Conservation (phyloP, 1,139 yeast species). For the Suhomyces terraborum region DNA sequence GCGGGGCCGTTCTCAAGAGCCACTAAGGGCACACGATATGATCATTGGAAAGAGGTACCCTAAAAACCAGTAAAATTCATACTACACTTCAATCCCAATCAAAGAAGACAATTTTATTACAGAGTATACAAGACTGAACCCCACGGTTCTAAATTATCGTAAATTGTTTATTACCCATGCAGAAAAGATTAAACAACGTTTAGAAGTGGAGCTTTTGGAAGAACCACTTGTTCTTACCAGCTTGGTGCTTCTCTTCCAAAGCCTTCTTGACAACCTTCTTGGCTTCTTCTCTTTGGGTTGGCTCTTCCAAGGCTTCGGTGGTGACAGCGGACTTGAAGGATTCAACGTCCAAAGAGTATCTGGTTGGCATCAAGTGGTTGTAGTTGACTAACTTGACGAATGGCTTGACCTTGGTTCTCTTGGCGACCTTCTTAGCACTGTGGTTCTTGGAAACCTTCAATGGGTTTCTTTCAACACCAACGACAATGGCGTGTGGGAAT, state of each 20-base stretch:
- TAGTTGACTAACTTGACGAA: slow-evolving; percentile 99
- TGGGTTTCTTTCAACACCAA: slow-evolving; percentile 99
- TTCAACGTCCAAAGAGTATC: slow-evolving; percentile 98
- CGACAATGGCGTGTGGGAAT: slow-evolving; percentile 99
- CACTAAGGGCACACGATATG: neutral
- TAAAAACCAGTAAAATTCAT: no score
- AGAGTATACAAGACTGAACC: slow-evolving; percentile 12
- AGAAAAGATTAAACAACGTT: slow-evolving; percentile 34
- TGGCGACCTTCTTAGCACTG: slow-evolving; percentile 95
- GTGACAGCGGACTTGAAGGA: slow-evolving; percentile 90
- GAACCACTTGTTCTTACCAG: slow-evolving; percentile 99
- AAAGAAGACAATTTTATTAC: slow-evolving; percentile 12
- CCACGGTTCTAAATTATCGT: slow-evolving; percentile 14
- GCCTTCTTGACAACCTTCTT: slow-evolving; percentile 99
- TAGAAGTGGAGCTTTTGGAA: slow-evolving; percentile 98
- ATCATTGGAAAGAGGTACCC: neutral
- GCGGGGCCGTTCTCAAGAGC: neutral
- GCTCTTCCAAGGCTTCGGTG: slow-evolving; percentile 94
- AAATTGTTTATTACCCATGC: slow-evolving; percentile 42
- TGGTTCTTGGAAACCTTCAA: slow-evolving; percentile 93
- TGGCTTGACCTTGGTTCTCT: slow-evolving; percentile 98
- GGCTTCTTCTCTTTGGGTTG: slow-evolving; percentile 98
- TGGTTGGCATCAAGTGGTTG: slow-evolving; percentile 99
- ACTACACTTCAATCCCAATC: slow-evolving; percentile 1
- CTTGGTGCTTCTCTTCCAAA: slow-evolving; percentile 99